Percentiles rank a stretch among this genome's conserved stretches.
These are phyloP conservation scores for Rhinocladiella mackenziei DNA, from an alignment of 2,329 filamentous ascomycete species.

Conservation along the genomic window DNA sequence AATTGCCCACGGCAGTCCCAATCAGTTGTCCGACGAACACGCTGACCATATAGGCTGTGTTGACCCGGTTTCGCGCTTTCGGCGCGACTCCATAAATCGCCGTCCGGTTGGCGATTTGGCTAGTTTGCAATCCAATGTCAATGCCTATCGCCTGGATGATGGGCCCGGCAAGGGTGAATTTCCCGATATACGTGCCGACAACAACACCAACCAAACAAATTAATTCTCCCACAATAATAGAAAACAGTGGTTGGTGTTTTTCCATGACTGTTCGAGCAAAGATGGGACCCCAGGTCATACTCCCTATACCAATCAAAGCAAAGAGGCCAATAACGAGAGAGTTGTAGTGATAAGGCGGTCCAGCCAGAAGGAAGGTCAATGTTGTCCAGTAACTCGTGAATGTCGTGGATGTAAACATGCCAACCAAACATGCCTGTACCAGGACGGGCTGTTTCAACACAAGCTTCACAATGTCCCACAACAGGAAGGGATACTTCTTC, in stretches of 20 bases:
- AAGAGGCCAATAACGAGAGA: slow-evolving; percentile 71
- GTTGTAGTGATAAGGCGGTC: slow-evolving; percentile 63
- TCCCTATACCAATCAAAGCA: slow-evolving; percentile 68
- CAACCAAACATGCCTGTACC: slow-evolving; percentile 64
- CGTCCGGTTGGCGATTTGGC: slow-evolving; percentile 68
- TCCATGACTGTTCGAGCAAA: slow-evolving; percentile 70
- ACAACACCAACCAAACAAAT: slow-evolving; percentile 52
- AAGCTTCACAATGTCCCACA: slow-evolving; percentile 63
- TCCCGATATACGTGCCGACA: slow-evolving; percentile 30
- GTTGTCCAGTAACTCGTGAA: slow-evolving; percentile 72
- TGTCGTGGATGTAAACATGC: slow-evolving; percentile 57
- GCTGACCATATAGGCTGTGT: slow-evolving; percentile 76
- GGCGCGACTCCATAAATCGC: slow-evolving; percentile 71
- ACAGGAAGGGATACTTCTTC: slow-evolving; percentile 45
- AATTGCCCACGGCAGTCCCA: slow-evolving; percentile 59
- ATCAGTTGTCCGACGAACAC: slow-evolving; percentile 72
- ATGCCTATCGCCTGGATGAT: slow-evolving; percentile 68
- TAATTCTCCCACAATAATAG: slow-evolving; percentile 59
- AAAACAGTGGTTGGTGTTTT: slow-evolving; percentile 59
- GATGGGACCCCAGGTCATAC: slow-evolving; percentile 64
- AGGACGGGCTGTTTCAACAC: slow-evolving; percentile 63
- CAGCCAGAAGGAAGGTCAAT: slow-evolving; percentile 73
- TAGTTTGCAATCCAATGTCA: slow-evolving; percentile 69
- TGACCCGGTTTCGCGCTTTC: slow-evolving; percentile 68
- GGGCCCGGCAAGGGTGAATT: slow-evolving; percentile 63